Evolutionary conservation across 2,329 filamentous ascomycete genomes (phyloP).

Genomic region (Ophiostoma tasmaniense): DNA sequence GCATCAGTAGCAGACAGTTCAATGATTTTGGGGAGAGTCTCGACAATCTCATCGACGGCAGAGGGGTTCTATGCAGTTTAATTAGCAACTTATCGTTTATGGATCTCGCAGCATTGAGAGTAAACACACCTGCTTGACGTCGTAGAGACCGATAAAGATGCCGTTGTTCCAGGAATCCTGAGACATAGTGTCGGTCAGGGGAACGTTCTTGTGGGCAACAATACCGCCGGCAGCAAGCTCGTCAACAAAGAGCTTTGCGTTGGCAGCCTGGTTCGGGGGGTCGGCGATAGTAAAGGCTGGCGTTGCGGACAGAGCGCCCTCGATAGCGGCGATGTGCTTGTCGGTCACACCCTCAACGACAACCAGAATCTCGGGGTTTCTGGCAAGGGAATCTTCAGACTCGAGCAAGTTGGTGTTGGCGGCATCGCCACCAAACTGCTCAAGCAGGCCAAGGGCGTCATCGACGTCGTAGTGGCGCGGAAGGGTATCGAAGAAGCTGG

Average conservation of each 20-base stretch:
- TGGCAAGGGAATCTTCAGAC: conserved; percentile 18
- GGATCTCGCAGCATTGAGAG: neutral
- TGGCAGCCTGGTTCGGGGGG: conserved; percentile 36
- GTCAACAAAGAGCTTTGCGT: conserved; percentile 34
- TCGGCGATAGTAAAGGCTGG: conserved; percentile 44
- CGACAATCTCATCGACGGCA: conserved; percentile 36
- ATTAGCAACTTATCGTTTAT: neutral
- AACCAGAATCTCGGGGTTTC: conserved; percentile 48
- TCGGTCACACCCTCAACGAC: conserved; percentile 48
- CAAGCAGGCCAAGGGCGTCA: conserved; percentile 47
- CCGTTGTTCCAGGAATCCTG: conserved; percentile 34
- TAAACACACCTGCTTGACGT: conserved; percentile 35
- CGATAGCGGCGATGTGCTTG: conserved; percentile 34
- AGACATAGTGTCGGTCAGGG: conserved; percentile 36
- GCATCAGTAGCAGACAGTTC: conserved; percentile 41
- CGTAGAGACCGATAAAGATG: conserved; percentile 37
- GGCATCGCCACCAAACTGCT: conserved; percentile 48
- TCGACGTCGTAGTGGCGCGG: conserved; percentile 37
- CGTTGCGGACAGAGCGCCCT: conserved; percentile 32
- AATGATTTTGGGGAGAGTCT: conserved; percentile 37
- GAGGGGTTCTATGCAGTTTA: conserved; percentile 30
- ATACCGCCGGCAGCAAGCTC: conserved; percentile 34
- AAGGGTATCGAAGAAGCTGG: conserved; percentile 40
- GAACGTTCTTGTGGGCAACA: conserved; percentile 8
- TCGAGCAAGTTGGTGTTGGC: conserved; percentile 28